Percentiles rank a stretch among this genome's conserved stretches.
These are phyloP conservation scores for Atkinsonella hypoxylon DNA, from an alignment of 2,329 filamentous ascomycete species.

Conservation along the genomic window DNA sequence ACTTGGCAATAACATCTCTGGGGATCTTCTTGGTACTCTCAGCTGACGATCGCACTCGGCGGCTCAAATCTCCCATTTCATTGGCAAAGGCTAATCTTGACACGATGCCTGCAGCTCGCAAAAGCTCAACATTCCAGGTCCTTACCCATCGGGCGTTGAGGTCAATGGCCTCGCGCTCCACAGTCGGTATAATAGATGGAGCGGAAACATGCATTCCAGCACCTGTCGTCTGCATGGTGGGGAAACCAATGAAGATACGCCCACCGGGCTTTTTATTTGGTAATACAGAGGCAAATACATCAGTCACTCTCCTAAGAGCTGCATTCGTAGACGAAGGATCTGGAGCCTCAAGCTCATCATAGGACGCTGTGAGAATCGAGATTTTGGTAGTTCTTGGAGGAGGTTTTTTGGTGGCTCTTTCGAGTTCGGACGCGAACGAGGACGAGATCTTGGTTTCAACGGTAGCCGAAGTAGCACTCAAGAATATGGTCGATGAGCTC, in stretches of 20 bases:
- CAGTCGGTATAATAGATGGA: constrained; percentile 90
- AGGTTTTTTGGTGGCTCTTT: constrained; percentile 93
- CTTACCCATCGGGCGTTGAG: constrained; percentile 90
- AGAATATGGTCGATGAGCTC: constrained; percentile 70
- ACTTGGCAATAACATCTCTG: constrained; percentile 50
- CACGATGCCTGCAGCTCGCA: constrained; percentile 82
- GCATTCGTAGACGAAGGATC: constrained; percentile 34
- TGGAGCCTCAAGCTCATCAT: constrained; percentile 64
- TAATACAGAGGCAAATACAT: constrained; percentile 83
- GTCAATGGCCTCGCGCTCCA: constrained; percentile 93
- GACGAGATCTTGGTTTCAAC: constrained; percentile 64
- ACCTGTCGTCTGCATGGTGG: constrained; percentile 92
- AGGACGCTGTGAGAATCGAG: constrained; percentile 81
- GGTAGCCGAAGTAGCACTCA: constrained; percentile 75
- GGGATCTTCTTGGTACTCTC: constrained; percentile 40
- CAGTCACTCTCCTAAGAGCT: constrained; percentile 45
- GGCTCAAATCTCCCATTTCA: constrained; percentile 69
- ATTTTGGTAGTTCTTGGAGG: constrained; percentile 80
- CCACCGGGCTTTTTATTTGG: constrained; percentile 73
- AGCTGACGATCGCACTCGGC: constrained; percentile 39
- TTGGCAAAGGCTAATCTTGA: constrained; percentile 77
- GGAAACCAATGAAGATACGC: constrained; percentile 93
- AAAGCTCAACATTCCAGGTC: constrained; percentile 89
- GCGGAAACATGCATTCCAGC: constrained; percentile 90
- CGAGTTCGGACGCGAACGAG: constrained; percentile 71